These are phyloP conservation scores for Termitomyces sp. DNA, from an alignment of 768 basidiomycete species.

Conservation along the genomic window DNA sequence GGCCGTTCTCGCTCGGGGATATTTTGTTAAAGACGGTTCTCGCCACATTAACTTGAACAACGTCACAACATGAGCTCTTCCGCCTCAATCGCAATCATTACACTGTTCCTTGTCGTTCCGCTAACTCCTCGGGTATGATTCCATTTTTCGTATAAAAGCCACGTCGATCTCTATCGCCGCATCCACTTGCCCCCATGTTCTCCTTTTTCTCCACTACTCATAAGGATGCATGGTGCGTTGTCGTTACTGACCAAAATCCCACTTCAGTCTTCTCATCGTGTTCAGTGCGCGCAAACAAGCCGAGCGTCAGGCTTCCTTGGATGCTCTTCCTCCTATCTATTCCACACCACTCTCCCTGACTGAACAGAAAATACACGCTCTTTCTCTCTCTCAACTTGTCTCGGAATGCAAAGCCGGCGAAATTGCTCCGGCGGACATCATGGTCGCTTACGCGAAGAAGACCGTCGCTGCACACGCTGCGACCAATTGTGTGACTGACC, in stretches of 20 bases:
- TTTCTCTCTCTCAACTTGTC: conserved; percentile 46
- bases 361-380: conserved; percentile 47
- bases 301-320: conserved; percentile 41
- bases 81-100: conserved; percentile 20
- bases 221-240: conserved; percentile 33
- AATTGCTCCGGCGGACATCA: conserved; percentile 38
- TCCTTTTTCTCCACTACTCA: conserved; percentile 14
- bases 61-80: conserved; percentile 17
- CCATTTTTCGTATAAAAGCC: conserved; percentile 9
- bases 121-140: conserved; percentile 19
- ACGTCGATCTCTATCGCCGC: conserved; percentile 5
- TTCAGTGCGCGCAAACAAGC: conserved; percentile 41
- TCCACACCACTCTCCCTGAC: conserved; percentile 38
- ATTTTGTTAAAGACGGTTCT: conserved; percentile 17
- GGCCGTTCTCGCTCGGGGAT: conserved; percentile 25
- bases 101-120: conserved; percentile 4
- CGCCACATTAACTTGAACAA: conserved; percentile 15
- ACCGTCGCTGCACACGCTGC: conserved; percentile 48
- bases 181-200: conserved; percentile 14
- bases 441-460: conserved; percentile 54
- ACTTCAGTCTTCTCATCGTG: not conserved
- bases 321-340: conserved; percentile 35
- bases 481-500: conserved; percentile 69
- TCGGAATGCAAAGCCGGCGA: conserved; percentile 39
- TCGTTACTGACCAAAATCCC: not conserved